Conservation (phyloP, 345 rosid species). For the Toxicodendron radicans region DNA sequence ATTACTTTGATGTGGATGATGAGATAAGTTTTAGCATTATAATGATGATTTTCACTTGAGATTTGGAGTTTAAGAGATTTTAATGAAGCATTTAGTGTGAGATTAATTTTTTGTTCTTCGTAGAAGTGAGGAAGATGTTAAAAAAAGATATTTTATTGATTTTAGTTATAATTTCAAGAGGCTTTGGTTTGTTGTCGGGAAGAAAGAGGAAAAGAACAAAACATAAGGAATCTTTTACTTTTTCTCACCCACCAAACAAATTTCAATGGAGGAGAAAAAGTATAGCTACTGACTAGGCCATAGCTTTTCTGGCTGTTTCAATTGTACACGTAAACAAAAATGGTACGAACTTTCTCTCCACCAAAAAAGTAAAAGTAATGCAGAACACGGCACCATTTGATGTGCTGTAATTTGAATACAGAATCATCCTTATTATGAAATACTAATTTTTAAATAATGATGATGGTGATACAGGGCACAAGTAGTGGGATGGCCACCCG, state of each 20-base stretch:
- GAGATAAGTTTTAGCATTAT: too few relatives aligned
- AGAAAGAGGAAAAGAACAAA: slow-evolving; percentile 57
- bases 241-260: slow-evolving; percentile 27
- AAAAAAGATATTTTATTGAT: not conserved
- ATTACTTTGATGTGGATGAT: too few relatives aligned
- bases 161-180: not conserved
- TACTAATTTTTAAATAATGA: not conserved
- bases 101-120: too few relatives aligned
- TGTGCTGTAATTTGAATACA: too few relatives aligned
- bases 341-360: too few relatives aligned
- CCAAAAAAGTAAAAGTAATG: too few relatives aligned
- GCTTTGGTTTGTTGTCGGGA: slow-evolving; percentile 52
- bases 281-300: not conserved
- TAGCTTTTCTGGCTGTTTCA: too few relatives aligned
- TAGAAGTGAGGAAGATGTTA: not conserved
- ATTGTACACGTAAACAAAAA: not conserved
- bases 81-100: not conserved
- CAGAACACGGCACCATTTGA: too few relatives aligned
- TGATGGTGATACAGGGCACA: slow-evolving; percentile 53
- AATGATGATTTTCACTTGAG: too few relatives aligned
- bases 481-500: slow-evolving; percentile 93
- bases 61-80: not conserved
- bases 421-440: too few relatives aligned
- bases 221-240: slow-evolving; percentile 65
- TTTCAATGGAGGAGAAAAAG: not conserved